These are phyloP conservation scores for Yarrowia hollandica DNA, from an alignment of 805 yeast genomes.

Conservation along the genomic window DNA sequence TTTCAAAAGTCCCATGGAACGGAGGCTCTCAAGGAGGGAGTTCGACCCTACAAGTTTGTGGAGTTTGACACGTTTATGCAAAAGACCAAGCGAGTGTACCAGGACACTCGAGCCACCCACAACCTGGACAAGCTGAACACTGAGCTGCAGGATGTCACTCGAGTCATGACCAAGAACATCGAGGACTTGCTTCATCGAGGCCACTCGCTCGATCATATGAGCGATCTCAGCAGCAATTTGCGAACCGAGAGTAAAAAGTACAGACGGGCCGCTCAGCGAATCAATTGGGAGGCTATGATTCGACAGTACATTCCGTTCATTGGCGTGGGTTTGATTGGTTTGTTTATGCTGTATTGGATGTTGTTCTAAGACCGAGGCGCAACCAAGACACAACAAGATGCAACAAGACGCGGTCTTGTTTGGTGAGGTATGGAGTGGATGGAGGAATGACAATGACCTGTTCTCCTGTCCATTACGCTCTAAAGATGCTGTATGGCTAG, in stretches of 20 bases:
- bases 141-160: constrained; percentile 89
- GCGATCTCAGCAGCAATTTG: constrained; percentile 78
- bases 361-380: constrained; percentile 60
- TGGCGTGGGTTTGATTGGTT: constrained; percentile 63
- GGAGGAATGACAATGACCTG: too few relatives aligned
- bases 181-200: constrained; percentile 95
- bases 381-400: too few relatives aligned
- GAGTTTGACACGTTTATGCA: constrained; percentile 69
- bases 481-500: too few relatives aligned
- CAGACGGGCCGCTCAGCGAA: constrained; percentile 83
- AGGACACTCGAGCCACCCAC: constrained; percentile 86
- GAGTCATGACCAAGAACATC: constrained; percentile 93
- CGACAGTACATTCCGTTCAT: constrained; percentile 88
- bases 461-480: too few relatives aligned
- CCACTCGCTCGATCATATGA: constrained; percentile 84
- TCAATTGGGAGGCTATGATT: constrained; percentile 83
- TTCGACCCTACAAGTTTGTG: constrained; percentile 90
- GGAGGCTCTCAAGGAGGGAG: constrained; percentile 55
- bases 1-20: constrained; percentile 79
- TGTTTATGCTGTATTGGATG: constrained; percentile 82
- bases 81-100: constrained; percentile 85
- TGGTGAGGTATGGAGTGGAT: too few relatives aligned
- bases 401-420: too few relatives aligned
- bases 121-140: constrained; percentile 82
- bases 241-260: constrained; percentile 84